phyloP scores from a whole-genome alignment of 1,284 basidiomycete genomes.

The Ustilago tritici region DNA sequence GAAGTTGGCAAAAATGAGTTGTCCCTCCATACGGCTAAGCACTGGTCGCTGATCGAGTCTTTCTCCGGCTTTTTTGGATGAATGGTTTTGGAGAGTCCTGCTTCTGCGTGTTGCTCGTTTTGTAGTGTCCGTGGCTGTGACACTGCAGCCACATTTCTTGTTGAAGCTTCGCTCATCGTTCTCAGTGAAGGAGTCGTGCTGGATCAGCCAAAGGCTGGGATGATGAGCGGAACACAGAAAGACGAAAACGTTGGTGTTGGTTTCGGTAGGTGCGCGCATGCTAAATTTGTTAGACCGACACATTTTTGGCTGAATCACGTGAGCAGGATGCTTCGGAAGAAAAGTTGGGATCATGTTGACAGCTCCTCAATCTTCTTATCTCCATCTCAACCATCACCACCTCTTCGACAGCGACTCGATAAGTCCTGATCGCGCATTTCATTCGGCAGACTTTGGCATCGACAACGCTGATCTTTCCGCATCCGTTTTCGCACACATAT shows the following conservation, averaged over 20 bases:
- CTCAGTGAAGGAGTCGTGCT: not conserved
- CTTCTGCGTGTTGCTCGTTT: slow-evolving; percentile 7
- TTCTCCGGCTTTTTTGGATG: not conserved
- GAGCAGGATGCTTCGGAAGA: slow-evolving; percentile 20
- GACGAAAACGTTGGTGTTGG: slow-evolving; percentile 6
- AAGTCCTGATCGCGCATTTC: not conserved
- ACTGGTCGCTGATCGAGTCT: not conserved
- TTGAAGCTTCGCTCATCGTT: not conserved
- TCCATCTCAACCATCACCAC: slow-evolving; percentile 5
- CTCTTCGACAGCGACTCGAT: not conserved
- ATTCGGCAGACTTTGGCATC: not conserved
- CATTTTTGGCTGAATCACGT: slow-evolving; percentile 23
- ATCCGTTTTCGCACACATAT: not conserved
- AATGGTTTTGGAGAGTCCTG: slow-evolving; percentile 7
- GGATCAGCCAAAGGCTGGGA: not conserved
- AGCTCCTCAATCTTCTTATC: slow-evolving; percentile 6
- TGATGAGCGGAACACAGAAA: not conserved
- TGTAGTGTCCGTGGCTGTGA: not conserved
- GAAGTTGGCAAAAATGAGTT: not conserved
- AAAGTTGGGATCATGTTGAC: slow-evolving; percentile 31
- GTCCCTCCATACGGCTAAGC: not conserved
- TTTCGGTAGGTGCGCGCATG: slow-evolving; percentile 12
- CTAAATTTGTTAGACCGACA: slow-evolving; percentile 16
- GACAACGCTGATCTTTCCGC: not conserved
- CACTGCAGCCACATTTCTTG: not conserved